A percentile compares a stretch with the other conserved stretches of the same genome.
Evolutionary conservation across 2,329 filamentous ascomycete species (phyloP).

Genomic region (Neonectria neomacrospora): DNA sequence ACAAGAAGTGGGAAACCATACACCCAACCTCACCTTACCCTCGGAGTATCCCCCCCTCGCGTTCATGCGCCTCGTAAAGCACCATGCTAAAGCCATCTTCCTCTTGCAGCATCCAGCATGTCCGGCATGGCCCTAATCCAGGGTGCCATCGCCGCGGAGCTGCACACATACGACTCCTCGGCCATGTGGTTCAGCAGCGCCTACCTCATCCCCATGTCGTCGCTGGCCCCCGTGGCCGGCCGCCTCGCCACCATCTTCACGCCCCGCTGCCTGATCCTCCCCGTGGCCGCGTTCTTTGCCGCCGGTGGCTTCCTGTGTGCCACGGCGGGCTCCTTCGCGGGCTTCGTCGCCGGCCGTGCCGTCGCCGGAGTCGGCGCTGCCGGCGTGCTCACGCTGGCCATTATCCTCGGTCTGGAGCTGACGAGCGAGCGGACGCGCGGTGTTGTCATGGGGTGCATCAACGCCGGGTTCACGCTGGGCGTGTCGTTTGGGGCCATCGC

Average conservation of each 20-base stretch:
- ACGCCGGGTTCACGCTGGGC: constrained; percentile 77
- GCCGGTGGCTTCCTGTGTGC: constrained; percentile 74
- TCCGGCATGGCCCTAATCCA: constrained; percentile 85
- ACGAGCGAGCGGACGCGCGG: constrained; percentile 74
- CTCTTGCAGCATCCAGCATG: constrained; percentile 70
- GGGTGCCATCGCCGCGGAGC: constrained; percentile 77
- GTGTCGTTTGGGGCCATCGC: constrained; percentile 77
- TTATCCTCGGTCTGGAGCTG: constrained; percentile 82
- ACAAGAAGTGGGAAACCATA: too few species aligned
- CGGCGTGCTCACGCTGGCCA: constrained; percentile 76
- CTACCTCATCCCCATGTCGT: constrained; percentile 73
- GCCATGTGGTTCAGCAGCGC: constrained; percentile 85
- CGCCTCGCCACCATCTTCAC: constrained; percentile 80
- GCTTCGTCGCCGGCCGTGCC: constrained; percentile 76
- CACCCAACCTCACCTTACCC: neutral
- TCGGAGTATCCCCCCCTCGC: neutral
- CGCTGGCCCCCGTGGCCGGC: constrained; percentile 75
- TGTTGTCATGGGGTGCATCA: constrained; percentile 78
- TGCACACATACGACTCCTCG: constrained; percentile 77
- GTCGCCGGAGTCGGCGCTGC: constrained; percentile 76
- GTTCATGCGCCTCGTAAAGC: neutral
- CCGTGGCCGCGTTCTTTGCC: constrained; percentile 67
- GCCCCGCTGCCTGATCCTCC: constrained; percentile 72
- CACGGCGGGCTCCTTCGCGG: constrained; percentile 64
- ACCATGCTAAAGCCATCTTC: neutral